A percentile compares a stretch with the other conserved stretches of the same genome.
Evolutionary conservation across 2,329 filamentous ascomycete species (phyloP).

Genomic region (Pseudogymnoascus sp.): DNA sequence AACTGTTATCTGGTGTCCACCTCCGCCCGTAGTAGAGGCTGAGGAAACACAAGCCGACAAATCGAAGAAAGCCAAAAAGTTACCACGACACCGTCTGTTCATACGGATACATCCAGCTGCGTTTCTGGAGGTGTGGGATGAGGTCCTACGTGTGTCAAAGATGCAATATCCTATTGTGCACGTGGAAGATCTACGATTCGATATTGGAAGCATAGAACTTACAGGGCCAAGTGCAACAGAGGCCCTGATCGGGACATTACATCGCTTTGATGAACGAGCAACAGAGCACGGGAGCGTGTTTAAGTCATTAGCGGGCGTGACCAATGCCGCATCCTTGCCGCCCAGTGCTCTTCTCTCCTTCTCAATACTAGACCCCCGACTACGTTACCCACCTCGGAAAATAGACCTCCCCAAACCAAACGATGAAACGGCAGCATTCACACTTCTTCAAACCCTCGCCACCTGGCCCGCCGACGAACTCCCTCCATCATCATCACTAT

Average conservation of each 20-base stretch:
- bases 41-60: conserved; percentile 20
- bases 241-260: conserved; percentile 62
- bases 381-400: conserved; percentile 65
- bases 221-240: conserved; percentile 73
- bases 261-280: conserved; percentile 37
- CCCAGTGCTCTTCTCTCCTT: conserved; percentile 65
- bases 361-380: conserved; percentile 67
- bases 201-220: conserved; percentile 65
- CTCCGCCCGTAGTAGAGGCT: conserved; percentile 16
- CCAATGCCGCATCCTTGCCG: conserved; percentile 64
- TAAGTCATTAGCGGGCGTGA: conserved; percentile 47
- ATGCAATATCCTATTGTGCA: conserved; percentile 53
- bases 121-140: conserved; percentile 59
- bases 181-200: conserved; percentile 61
- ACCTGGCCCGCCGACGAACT: conserved; percentile 58
- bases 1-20: conserved; percentile 67
- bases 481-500: conserved; percentile 48
- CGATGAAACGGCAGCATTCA: conserved; percentile 29
- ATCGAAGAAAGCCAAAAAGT: conserved; percentile 34
- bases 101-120: conserved; percentile 77
- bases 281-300: conserved; percentile 44
- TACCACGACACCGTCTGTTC: conserved; percentile 43
- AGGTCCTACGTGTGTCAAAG: conserved; percentile 51
- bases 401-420: conserved; percentile 35
- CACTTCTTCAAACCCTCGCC: conserved; percentile 54